Evolutionary conservation across 2,329 filamentous ascomycete genomes (phyloP).

Genomic region (Pestalotiopsis sp.): DNA sequence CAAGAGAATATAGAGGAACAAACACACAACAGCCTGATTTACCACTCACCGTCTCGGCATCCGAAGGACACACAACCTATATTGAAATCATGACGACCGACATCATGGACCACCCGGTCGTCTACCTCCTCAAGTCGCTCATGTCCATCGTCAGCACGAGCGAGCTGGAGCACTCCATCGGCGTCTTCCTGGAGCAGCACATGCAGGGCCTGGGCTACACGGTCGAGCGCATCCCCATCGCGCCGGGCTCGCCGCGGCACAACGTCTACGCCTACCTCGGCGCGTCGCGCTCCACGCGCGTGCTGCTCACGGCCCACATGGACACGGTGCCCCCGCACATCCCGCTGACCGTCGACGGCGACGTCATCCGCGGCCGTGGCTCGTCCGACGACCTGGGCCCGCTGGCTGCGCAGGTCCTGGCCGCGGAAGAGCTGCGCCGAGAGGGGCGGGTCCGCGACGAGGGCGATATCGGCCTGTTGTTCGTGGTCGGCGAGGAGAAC

Average conservation of each 20-base stretch:
- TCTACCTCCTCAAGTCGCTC: slow-evolving; percentile 32
- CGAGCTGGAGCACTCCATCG: slow-evolving; percentile 36
- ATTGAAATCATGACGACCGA: not conserved
- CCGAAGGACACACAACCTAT: not conserved
- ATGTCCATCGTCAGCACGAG: slow-evolving; percentile 38
- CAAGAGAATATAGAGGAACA: too few species aligned
- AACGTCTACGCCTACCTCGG: slow-evolving; percentile 42
- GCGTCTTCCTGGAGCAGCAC: slow-evolving; percentile 32
- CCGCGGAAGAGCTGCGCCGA: slow-evolving; percentile 35
- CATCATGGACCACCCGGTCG: slow-evolving; percentile 18
- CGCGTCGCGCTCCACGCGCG: slow-evolving; percentile 26
- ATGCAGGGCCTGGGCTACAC: slow-evolving; percentile 33
- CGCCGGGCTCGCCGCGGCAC: slow-evolving; percentile 30
- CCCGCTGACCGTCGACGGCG: slow-evolving; percentile 42
- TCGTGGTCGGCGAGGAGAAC: slow-evolving; percentile 52
- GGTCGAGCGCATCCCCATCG: slow-evolving; percentile 36
- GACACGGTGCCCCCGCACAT: slow-evolving; percentile 52
- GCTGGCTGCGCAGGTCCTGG: slow-evolving; percentile 52
- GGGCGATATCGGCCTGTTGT: slow-evolving; percentile 32
- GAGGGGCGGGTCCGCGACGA: slow-evolving; percentile 22
- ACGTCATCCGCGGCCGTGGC: slow-evolving; percentile 49
- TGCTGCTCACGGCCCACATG: slow-evolving; percentile 36
- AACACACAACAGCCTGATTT: too few species aligned
- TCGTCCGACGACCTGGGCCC: slow-evolving; percentile 37
- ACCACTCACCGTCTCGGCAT: too few species aligned